These are phyloP conservation scores for Erodium moschatum DNA, from an alignment of 441 rosid species.

Conservation along the genomic window DNA sequence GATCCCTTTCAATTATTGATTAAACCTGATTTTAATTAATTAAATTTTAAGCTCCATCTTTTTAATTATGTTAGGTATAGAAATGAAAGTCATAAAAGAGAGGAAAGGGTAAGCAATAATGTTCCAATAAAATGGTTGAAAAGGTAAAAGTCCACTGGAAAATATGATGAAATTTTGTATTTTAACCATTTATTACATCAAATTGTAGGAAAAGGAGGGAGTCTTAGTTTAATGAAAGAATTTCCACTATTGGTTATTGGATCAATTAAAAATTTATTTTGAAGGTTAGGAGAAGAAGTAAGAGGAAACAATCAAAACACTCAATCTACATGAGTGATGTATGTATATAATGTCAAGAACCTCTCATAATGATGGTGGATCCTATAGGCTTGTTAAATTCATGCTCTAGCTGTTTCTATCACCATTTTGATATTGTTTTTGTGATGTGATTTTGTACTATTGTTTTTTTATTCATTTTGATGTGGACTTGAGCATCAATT, in stretches of 20 bases:
- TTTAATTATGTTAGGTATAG: background rate
- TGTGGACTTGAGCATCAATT: background rate
- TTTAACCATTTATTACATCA: too few species aligned
- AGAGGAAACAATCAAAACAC: background rate
- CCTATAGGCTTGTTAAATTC: background rate
- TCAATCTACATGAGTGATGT: background rate
- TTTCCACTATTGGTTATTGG: background rate
- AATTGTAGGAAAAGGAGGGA: background rate
- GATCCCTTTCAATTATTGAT: background rate
- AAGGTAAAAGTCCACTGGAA: slow-evolving; percentile 5
- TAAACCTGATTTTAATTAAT: background rate
- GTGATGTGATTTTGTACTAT: background rate
- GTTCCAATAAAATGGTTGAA: background rate
- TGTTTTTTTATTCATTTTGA: background rate
- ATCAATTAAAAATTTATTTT: background rate
- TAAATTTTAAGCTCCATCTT: background rate
- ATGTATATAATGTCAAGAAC: too few species aligned
- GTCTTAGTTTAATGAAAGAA: background rate
- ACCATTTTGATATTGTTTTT: background rate
- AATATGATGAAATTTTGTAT: too few species aligned
- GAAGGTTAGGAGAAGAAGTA: background rate
- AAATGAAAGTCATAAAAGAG: background rate
- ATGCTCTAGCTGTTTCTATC: background rate
- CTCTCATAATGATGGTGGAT: too few species aligned
- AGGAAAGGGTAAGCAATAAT: background rate